Evolutionary conservation across 768 basidiomycete genomes (phyloP).

Genomic region (Suillus clintonianus): DNA sequence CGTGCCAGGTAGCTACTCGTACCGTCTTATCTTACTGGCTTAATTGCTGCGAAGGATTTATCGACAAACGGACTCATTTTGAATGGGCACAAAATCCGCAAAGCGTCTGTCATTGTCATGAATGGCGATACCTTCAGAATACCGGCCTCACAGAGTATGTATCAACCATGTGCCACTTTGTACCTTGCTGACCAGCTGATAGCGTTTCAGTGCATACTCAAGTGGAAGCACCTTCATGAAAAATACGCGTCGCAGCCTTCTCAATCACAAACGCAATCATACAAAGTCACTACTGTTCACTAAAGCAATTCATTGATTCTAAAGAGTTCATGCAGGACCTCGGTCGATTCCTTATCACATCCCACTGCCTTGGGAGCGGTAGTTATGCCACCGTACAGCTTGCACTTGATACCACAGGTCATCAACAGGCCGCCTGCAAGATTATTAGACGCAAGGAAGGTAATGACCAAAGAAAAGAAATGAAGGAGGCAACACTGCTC

Average conservation of each 20-base stretch:
- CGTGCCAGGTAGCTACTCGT: constrained; percentile 60
- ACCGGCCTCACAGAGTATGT: constrained; percentile 63
- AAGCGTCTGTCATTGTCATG: constrained; percentile 71
- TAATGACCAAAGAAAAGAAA: constrained; percentile 45
- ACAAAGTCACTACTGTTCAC: constrained; percentile 46
- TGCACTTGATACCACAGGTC: constrained; percentile 62
- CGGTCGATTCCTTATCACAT: constrained; percentile 71
- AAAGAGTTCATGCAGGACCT: constrained; percentile 45
- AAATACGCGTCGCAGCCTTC: constrained; percentile 60
- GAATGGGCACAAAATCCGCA: constrained; percentile 70
- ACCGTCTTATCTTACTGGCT: neutral
- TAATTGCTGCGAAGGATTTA: constrained; percentile 56
- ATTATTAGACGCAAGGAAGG: constrained; percentile 66
- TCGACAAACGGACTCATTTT: constrained; percentile 77
- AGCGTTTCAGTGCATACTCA: constrained; percentile 71
- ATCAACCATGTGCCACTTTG: constrained; percentile 1
- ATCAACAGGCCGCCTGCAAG: constrained; percentile 83
- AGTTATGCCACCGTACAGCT: constrained; percentile 84
- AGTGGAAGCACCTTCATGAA: constrained; percentile 53
- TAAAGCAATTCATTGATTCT: neutral
- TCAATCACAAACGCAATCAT: constrained; percentile 51
- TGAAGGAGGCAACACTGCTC: constrained; percentile 80
- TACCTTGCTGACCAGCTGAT: neutral
- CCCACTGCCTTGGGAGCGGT: constrained; percentile 78
- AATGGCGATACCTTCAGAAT: constrained; percentile 72